These are phyloP conservation scores for Heterobasidion parviporum DNA, from an alignment of 1,284 basidiomycete species.

Conservation along the genomic window DNA sequence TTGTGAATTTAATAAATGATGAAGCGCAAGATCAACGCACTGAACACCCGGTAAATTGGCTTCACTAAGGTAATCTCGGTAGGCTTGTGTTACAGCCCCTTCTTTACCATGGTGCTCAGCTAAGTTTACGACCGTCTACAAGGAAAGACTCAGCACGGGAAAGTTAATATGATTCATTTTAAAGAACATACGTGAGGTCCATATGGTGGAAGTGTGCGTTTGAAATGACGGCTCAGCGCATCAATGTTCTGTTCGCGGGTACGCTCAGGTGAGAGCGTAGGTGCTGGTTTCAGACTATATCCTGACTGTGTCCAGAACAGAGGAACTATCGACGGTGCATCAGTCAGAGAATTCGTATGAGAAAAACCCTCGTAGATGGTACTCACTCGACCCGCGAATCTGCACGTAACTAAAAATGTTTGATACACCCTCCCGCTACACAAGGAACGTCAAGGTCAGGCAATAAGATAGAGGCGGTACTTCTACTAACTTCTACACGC, in stretches of 20 bases:
- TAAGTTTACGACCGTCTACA: slow-evolving; percentile 77
- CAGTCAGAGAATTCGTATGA: slow-evolving; percentile 1
- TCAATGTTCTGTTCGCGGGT: slow-evolving; percentile 68
- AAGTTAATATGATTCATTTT: no score
- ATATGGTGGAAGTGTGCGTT: slow-evolving; percentile 59
- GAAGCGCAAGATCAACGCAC: neutral
- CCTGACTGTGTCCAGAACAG: slow-evolving; percentile 86
- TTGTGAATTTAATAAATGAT: neutral
- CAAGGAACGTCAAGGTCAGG: slow-evolving; percentile 12
- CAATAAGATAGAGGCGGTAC: slow-evolving; percentile 3
- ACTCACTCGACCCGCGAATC: slow-evolving; percentile 79
- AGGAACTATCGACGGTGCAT: slow-evolving; percentile 50
- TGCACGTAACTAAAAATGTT: slow-evolving; percentile 88
- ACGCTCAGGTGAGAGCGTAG: slow-evolving; percentile 65
- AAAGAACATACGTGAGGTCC: slow-evolving; percentile 56
- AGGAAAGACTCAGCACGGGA: no score
- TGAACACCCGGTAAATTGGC: slow-evolving; percentile 43
- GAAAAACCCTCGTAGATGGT: neutral
- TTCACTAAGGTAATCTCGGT: slow-evolving; percentile 60
- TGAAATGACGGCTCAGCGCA: slow-evolving; percentile 71
- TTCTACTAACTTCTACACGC: slow-evolving; percentile 55
- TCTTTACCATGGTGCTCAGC: slow-evolving; percentile 91
- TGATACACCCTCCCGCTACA: slow-evolving; percentile 55
- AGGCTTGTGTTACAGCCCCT: slow-evolving; percentile 71
- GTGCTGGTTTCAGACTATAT: slow-evolving; percentile 83